Base-by-base conservation (phyloP, 2,329 filamentous ascomycete species). In the Fusarium coffeatum region DNA sequence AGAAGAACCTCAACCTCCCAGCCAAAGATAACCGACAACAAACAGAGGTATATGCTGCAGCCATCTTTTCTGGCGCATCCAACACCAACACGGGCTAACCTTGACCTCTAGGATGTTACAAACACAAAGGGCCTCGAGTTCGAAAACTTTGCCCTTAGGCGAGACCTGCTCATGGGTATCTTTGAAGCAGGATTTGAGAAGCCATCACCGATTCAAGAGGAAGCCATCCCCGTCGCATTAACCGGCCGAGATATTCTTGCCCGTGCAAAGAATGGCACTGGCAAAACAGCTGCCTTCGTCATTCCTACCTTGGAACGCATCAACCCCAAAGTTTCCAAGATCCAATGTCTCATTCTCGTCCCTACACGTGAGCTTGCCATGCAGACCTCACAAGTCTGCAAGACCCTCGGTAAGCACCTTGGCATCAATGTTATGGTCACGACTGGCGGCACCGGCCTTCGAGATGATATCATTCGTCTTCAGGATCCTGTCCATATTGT, bases 361-460 rank as follows among this genome's bases (percentile, higher is more conserved):
- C 97, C 96, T 37, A 99, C 96, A 69, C 88, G 96, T 88, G 96
- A 99, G 84, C 87, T 99, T 75, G 97, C 97, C 58, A 91, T 99
- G 82, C 96, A 99, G 82, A 99, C 96, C 65, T 99, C 97, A 51
- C 96, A 99, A 83, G 96, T 99, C 73, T 99, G 96, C 89, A 99
- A 98, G 86, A 98, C 92, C 15, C 88, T 99, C 48, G 97, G 97
- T 69, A 98, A 99, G 83, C 94, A 99, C 78, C 90, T 99, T 42
- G 94, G 94, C 60, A 88, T 99, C 82, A 98, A 99, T 78, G 95
- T 99, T 77, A 99, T 99, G 97, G 97, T 99, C 73, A 98, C 95
- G 49, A 99, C 97, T 25, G 96, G 96, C 81, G 96, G 96, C 76
- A 98, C 96, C 43, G 93, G 93, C 27, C 86, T 99, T 59, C 93